Conservation (phyloP, 768 basidiomycete species). For the Xerocomellus amylosporus region DNA sequence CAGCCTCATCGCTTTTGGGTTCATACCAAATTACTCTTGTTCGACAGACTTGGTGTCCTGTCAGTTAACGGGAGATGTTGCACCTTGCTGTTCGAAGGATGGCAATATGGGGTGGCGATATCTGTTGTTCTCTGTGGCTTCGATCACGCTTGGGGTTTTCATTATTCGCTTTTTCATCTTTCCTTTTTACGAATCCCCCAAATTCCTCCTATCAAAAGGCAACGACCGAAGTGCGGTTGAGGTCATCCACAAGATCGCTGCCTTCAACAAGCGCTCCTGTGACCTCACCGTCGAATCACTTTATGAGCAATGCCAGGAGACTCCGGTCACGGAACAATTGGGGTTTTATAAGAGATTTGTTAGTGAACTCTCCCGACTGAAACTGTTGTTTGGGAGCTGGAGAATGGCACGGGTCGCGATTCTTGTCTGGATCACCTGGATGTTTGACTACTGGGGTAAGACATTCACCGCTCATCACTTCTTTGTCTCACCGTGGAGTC, state of each 20-base stretch:
- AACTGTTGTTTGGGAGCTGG: constrained; percentile 15
- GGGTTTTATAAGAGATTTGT: neutral
- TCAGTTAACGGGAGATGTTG: constrained; percentile 5
- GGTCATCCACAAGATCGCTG: constrained; percentile 13
- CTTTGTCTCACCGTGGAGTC: neutral
- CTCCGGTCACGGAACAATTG: neutral
- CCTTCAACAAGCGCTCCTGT: constrained; percentile 8
- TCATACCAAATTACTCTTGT: constrained; percentile 18
- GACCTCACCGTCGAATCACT: constrained; percentile 16
- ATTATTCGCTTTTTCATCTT: constrained; percentile 17
- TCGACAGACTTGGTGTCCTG: constrained; percentile 9
- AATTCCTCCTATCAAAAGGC: constrained; percentile 14
- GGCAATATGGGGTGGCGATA: constrained; percentile 24
- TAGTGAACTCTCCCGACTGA: constrained; percentile 12
- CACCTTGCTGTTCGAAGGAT: constrained; percentile 16
- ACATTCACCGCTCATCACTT: neutral
- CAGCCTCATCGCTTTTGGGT: constrained; percentile 5
- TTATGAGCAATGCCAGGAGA: constrained; percentile 3
- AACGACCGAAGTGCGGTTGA: constrained; percentile 14
- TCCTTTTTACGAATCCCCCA: constrained; percentile 16
- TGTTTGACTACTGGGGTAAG: constrained; percentile 16
- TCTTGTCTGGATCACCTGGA: constrained; percentile 14
- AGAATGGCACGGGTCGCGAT: constrained; percentile 8
- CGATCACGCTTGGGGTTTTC: constrained; percentile 14
- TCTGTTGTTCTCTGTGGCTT: constrained; percentile 4